Evolutionary conservation across 495 filamentous ascomycete species (phyloP), one percentile per base, ranked within the genome.

Genomic region (Tuber microsphaerosporum): DNA sequence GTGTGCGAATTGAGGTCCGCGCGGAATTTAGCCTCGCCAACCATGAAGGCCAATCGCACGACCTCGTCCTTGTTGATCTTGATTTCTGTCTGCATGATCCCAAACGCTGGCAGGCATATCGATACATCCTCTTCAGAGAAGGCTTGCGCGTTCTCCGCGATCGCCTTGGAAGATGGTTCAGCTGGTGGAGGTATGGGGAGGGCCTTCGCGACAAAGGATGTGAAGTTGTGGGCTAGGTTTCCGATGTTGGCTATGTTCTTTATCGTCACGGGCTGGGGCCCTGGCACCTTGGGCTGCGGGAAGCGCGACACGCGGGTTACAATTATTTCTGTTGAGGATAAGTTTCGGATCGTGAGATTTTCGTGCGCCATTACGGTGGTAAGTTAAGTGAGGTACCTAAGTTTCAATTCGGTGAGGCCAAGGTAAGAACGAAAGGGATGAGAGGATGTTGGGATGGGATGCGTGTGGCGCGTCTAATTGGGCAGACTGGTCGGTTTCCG

Each of bases 321-420:
- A 69, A 90, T 88, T 43, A 97, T 85, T 1, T 90, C 86, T 9
- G 87, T 92, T 76, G 89, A 85, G 51, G 94, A 94, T 74, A 97
- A 87, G 83, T 99, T 99, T 78, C 94, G 94, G 83, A 99, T 90
- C 8, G 89, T 93, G 69, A 98, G 84, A 12, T 73, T 74, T 56
- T 79, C 75, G 20, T 75, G 75, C 37, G 75, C 56, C 56, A 65
- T 65, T 14, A 65, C 56, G 12, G 26, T 65, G 26, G 56, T 31
- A 9, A 26, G 56, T 2, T 31, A 31, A 31, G 56, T 65, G 26
- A n/a, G 12, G 10, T 65, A n/a, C 56, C n/a, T 65, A 31, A n/a
- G 26, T 16, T 26, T 31, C 48, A n/a, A 65, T 65, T 17, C n/a
- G 56, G 26, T 31, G 56, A 31, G 26, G 26, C 56, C 4, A 17